These are phyloP conservation scores for Venturia aucupariae DNA, from an alignment of 2,329 filamentous ascomycete genomes.

Conservation along the genomic window DNA sequence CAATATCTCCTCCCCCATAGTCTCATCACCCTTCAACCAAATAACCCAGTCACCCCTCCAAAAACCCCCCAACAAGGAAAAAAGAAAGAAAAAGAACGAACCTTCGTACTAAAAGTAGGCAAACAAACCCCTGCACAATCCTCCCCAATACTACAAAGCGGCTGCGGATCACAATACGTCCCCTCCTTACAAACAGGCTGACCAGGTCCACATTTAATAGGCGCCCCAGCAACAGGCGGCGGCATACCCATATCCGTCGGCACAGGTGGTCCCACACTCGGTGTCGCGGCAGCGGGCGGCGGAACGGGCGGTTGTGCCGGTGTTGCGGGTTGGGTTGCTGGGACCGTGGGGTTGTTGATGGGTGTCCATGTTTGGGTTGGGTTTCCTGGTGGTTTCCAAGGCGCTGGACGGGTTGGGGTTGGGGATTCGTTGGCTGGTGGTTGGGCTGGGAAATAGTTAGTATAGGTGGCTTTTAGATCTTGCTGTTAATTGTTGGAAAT, in stretches of 20 bases:
- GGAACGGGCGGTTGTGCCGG: background rate
- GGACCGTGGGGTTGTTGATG: background rate
- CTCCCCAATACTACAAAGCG: conserved; percentile 10
- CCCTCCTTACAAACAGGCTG: background rate
- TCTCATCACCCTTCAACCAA: too few species aligned
- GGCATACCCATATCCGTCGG: background rate
- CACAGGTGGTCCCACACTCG: background rate
- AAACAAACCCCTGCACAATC: conserved; percentile 11
- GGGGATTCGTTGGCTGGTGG: background rate
- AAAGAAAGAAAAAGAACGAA: background rate
- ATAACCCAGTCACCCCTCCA: too few species aligned
- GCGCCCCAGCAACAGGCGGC: background rate
- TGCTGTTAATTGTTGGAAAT: too few species aligned
- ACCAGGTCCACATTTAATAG: conserved; percentile 1
- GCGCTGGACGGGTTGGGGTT: background rate
- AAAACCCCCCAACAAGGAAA: too few species aligned
- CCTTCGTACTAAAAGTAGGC: conserved; percentile 4
- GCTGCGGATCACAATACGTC: conserved; percentile 12
- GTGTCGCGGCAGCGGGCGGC: background rate
- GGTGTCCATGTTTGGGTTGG: background rate
- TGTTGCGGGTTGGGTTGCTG: background rate
- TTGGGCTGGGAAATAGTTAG: too few species aligned
- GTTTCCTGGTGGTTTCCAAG: background rate
- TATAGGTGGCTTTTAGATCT: too few species aligned
- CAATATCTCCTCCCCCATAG: too few species aligned